Conservation (phyloP, 306 rosid species). For the Macrotyloma uniflorum region DNA sequence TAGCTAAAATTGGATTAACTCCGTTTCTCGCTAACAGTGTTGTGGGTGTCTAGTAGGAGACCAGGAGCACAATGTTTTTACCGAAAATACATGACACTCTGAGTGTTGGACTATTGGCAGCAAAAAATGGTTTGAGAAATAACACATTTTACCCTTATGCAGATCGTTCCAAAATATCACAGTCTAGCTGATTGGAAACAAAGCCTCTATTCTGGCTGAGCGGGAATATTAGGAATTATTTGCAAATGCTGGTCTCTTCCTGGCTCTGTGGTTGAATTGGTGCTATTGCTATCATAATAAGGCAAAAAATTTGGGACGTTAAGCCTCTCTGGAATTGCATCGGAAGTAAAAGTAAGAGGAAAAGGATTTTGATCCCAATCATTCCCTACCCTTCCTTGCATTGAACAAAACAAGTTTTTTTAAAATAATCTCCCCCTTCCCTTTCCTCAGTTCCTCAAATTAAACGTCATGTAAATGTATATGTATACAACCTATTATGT, state of each 20-base stretch:
- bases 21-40: not conserved
- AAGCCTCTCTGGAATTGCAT: no score
- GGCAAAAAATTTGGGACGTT: no score
- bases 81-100: not conserved
- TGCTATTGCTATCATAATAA: not conserved
- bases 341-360: no score
- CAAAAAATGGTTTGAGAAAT: not conserved
- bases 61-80: conserved; percentile 6
- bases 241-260: not conserved
- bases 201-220: not conserved
- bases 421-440: no score
- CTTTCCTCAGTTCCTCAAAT: no score
- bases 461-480: no score
- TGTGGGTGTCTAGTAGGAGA: not conserved
- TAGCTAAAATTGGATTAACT: not conserved
- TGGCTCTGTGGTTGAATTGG: not conserved
- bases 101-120: conserved; percentile 6
- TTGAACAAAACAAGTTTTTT: no score
- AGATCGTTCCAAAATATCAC: not conserved
- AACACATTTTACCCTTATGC: not conserved
- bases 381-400: no score
- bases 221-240: not conserved
- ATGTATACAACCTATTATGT: no score
- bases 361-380: no score
- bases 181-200: not conserved